Evolutionary conservation across 345 rosid genomes (phyloP).

Genomic region (Euphorbia tirucalli): DNA sequence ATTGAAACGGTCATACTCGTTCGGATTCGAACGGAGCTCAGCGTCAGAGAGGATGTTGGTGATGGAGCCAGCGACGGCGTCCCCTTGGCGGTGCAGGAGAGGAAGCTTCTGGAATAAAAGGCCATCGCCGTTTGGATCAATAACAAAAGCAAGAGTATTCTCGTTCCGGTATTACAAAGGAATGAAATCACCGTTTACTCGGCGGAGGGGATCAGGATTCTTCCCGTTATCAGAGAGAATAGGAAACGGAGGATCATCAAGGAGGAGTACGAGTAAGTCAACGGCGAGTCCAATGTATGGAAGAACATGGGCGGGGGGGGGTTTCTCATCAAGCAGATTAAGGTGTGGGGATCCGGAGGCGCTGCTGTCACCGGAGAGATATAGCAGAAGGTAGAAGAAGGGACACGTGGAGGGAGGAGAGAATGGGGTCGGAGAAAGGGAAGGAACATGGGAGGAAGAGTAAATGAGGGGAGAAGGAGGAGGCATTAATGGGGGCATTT

Average conservation of each 20-base stretch:
- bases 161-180: constrained; percentile 67
- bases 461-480: constrained; percentile 7
- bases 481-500: constrained; percentile 52
- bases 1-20: constrained; percentile 77
- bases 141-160: constrained; percentile 71
- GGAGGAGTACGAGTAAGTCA: constrained; percentile 67
- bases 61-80: constrained; percentile 67
- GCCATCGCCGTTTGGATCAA: constrained; percentile 77
- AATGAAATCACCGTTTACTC: constrained; percentile 67
- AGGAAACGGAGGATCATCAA: constrained; percentile 43
- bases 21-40: constrained; percentile 71
- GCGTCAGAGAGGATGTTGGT: constrained; percentile 61
- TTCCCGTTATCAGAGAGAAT: constrained; percentile 71
- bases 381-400: constrained; percentile 39
- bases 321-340: constrained; percentile 76
- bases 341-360: constrained; percentile 99
- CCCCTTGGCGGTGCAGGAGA: constrained; percentile 76
- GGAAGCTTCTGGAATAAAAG: constrained; percentile 83
- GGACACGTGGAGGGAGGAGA: constrained; percentile 61
- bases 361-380: constrained; percentile 87
- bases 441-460: constrained; percentile 4
- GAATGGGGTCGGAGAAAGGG: constrained; percentile 15
- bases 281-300: constrained; percentile 81
- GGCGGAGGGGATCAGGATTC: constrained; percentile 49
- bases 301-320: constrained; percentile 41